Conservation (phyloP, 2,329 filamentous ascomycete species). For the Paecilomyces sp. region DNA sequence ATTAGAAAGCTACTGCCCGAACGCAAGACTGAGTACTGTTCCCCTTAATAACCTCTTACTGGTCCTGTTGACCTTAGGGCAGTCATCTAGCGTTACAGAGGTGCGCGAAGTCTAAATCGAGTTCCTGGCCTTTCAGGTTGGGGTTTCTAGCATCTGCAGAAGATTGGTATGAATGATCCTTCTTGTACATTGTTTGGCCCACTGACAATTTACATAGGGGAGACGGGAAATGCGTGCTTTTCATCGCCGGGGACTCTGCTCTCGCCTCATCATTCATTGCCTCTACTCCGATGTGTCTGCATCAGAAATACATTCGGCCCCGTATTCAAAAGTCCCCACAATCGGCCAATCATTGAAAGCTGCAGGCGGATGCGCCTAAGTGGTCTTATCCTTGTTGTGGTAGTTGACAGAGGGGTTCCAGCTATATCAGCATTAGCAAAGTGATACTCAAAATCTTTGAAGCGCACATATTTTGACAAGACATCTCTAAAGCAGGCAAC, state of each 20-base stretch:
- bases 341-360: background rate
- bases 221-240: background rate
- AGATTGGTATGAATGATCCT: background rate
- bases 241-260: background rate
- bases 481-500: background rate
- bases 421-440: conserved; percentile 42
- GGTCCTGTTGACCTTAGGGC: background rate
- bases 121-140: background rate
- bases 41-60: background rate
- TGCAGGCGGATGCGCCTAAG: conserved; percentile 18
- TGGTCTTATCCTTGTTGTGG: conserved; percentile 80
- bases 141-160: background rate
- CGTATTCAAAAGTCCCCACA: background rate
- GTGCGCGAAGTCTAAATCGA: background rate
- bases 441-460: background rate
- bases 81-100: background rate
- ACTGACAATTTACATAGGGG: background rate
- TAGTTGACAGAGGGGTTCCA: conserved; percentile 97
- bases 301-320: background rate
- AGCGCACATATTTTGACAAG: background rate
- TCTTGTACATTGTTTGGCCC: background rate
- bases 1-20: background rate
- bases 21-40: background rate
- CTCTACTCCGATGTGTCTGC: background rate
- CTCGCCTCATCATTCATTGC: background rate